phyloP scores from a whole-genome alignment of 2,329 filamentous ascomycete species.

The Ophiostoma sp. region DNA sequence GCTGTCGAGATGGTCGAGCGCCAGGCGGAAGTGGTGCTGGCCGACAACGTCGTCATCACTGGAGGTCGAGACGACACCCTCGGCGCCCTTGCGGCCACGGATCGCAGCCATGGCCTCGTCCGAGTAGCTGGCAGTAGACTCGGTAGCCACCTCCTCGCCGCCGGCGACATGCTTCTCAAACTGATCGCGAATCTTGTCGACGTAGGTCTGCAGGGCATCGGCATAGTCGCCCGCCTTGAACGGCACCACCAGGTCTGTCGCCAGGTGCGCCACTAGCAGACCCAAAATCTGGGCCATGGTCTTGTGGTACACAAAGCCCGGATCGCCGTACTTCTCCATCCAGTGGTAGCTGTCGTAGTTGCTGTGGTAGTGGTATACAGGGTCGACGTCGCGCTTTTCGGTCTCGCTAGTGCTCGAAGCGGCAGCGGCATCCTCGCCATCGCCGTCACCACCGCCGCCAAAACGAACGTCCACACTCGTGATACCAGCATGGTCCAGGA shows the following conservation, averaged over 20 bases:
- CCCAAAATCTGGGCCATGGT: constrained; percentile 67
- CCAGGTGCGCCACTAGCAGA: constrained; percentile 60
- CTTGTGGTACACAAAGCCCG: constrained; percentile 64
- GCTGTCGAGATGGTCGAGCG: constrained; percentile 38
- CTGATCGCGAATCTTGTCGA: constrained; percentile 53
- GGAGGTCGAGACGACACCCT: background rate
- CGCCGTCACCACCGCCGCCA: constrained; percentile 35
- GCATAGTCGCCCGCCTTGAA: constrained; percentile 68
- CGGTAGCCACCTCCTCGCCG: background rate
- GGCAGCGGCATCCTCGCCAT: background rate
- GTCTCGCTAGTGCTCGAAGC: background rate
- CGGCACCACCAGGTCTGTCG: constrained; percentile 61
- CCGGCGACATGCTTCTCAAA: constrained; percentile 37
- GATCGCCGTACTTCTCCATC: constrained; percentile 81
- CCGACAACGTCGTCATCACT: constrained; percentile 2
- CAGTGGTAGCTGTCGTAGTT: constrained; percentile 88
- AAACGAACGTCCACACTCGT: constrained; percentile 67
- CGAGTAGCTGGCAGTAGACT: background rate
- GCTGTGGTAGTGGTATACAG: constrained; percentile 79
- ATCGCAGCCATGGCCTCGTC: constrained; percentile 32
- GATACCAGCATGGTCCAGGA: constrained; percentile 70
- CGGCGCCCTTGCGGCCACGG: constrained; percentile 25
- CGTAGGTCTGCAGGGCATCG: constrained; percentile 53
- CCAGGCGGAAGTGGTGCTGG: constrained; percentile 30
- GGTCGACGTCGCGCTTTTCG: constrained; percentile 35